Conservation (phyloP, 192 early-diverging fungal genomes). For the Backusella australiensis region DNA sequence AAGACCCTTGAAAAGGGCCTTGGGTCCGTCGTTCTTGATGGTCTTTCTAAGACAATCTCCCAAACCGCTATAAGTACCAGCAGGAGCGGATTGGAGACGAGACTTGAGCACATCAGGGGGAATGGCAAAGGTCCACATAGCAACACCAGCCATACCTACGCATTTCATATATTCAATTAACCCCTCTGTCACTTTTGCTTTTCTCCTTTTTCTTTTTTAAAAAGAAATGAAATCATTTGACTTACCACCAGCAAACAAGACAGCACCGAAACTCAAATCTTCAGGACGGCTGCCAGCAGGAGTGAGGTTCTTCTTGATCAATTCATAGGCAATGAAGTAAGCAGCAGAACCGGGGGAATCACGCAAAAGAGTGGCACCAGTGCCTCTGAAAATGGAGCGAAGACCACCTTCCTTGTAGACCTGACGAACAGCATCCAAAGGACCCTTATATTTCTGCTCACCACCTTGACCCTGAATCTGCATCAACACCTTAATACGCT, state of each 20-base stretch:
- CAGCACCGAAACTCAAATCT: constrained; percentile 72
- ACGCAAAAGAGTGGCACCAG: constrained; percentile 88
- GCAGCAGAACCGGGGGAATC: constrained; percentile 95
- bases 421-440: constrained; percentile 80
- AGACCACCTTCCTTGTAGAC: constrained; percentile 88
- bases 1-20: constrained; percentile 82
- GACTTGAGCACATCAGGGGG: constrained; percentile 91
- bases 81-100: constrained; percentile 79
- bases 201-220: background rate
- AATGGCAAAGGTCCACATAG: constrained; percentile 95
- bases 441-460: constrained; percentile 83
- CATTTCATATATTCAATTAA: background rate
- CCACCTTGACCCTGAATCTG: constrained; percentile 70
- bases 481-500: constrained; percentile 93
- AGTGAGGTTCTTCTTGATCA: constrained; percentile 70
- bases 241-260: constrained; percentile 90
- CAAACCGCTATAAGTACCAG: constrained; percentile 80
- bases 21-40: constrained; percentile 67
- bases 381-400: constrained; percentile 85
- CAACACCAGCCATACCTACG: constrained; percentile 86
- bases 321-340: constrained; percentile 91
- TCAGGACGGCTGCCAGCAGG: constrained; percentile 63
- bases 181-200: background rate
- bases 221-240: background rate
- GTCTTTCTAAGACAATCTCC: constrained; percentile 58